Evolutionary conservation across 2,329 filamentous ascomycete species (phyloP), one percentile per base, ranked within the genome.

Genomic region (Xylariaceae sp.): DNA sequence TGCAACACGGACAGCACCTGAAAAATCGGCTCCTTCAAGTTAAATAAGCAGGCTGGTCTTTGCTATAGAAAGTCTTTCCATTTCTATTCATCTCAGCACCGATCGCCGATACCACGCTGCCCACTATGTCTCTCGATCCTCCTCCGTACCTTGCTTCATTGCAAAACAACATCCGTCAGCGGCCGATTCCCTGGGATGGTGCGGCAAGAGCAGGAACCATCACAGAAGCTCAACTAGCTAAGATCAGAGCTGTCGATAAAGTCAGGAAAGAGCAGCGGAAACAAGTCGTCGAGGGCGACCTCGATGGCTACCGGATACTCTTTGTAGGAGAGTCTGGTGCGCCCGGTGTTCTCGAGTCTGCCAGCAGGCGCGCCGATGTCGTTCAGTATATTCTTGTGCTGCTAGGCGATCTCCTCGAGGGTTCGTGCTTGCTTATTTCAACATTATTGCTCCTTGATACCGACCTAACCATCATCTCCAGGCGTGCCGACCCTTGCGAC

Each of bases 181-280:
- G 93, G 57, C 91, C 91, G 55, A 95, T 98, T 70, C 91, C 92
- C 47, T 98, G 93, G 93, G 92, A 97, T 70, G 92, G 92, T 61
- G 91, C 92, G 61, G 89, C 95, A 56, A 83, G 93, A 67, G 89
- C 89, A 59, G 89, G 91, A 67, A 93, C 89, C 63, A 87, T 98
- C 70, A 95, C 88, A 47, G 92, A 97, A 58, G 85, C 87, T 57
- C 92, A 98, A 69, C 81, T 96, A 59, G 88, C 86, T 74, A 92
- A 91, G 77, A 95, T 98, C 72, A 91, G 91, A 69, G 88, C 91
- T 50, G 88, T 97, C 59, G 93, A 97, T 69, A 97, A 96, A 72
- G 88, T 93, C 56, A 87, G 90, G 68, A 93, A 89, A 68, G 93
- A 97, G 57, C 86, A 90, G 70, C 82, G 91, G 63, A 85, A 85